A percentile compares a stretch with the other conserved stretches of the same genome.
Evolutionary conservation across 208 protist species (phyloP).

Genomic region (Leishmania major): DNA sequence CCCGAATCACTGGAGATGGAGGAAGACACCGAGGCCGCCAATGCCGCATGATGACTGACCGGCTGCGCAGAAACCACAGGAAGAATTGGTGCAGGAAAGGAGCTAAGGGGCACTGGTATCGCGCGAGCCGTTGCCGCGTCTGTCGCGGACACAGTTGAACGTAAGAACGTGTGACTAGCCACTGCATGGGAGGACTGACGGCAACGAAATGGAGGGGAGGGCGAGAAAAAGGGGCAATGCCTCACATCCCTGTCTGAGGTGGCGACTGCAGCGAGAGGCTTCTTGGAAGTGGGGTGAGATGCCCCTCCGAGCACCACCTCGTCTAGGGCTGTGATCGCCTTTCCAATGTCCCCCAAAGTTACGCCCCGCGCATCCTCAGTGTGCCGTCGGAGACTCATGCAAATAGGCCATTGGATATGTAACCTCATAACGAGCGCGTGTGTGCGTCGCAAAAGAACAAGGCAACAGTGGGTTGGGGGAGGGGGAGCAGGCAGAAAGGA

Average conservation of each 20-base stretch:
- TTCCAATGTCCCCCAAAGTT: not conserved
- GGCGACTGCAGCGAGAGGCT: not conserved
- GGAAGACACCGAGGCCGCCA: not conserved
- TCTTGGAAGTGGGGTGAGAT: no score
- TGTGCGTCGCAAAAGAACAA: not conserved
- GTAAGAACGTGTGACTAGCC: not conserved
- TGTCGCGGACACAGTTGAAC: not conserved
- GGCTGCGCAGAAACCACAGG: not conserved
- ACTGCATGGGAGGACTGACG: not conserved
- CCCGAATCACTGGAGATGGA: not conserved
- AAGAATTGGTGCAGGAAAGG: not conserved
- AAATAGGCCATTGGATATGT: not conserved
- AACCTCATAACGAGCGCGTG: not conserved
- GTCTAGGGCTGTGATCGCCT: not conserved
- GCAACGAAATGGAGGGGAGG: not conserved
- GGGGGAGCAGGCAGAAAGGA: not conserved
- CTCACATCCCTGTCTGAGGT: not conserved
- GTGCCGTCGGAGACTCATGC: not conserved
- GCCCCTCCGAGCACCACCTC: not conserved
- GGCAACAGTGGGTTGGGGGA: not conserved
- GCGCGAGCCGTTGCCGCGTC: not conserved
- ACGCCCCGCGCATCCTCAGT: not conserved
- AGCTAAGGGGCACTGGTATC: not conserved
- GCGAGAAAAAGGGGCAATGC: not conserved
- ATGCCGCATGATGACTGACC: not conserved